Conservation (phyloP, 2,329 filamentous ascomycete species). For the Monosporascus sp. region DNA sequence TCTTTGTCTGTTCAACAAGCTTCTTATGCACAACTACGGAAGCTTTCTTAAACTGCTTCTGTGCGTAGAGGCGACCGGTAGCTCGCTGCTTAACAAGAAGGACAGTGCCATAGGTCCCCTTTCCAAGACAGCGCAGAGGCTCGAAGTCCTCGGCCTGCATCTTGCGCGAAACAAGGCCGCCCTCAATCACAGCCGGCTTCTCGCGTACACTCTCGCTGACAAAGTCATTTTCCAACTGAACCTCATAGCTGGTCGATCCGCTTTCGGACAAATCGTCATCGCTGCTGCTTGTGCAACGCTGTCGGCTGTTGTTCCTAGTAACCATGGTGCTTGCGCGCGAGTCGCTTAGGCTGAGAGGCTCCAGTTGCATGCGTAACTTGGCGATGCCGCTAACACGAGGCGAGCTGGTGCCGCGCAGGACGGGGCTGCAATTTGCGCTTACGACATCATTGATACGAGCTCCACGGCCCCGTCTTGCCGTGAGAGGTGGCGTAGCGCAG, state of each 20-base stretch:
- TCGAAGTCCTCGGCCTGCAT: conserved; percentile 92
- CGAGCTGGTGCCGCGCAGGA: conserved; percentile 47
- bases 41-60: conserved; percentile 98
- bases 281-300: conserved; percentile 51
- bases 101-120: conserved; percentile 94
- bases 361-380: conserved; percentile 74
- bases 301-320: conserved; percentile 49
- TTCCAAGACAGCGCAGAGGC: conserved; percentile 84
- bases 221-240: conserved; percentile 80
- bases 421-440: conserved; percentile 59
- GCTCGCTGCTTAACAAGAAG: conserved; percentile 83
- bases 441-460: conserved; percentile 50
- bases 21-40: conserved; percentile 93
- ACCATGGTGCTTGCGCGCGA: conserved; percentile 51
- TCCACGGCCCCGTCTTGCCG: conserved; percentile 33
- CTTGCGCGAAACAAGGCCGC: conserved; percentile 60
- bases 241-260: conserved; percentile 70
- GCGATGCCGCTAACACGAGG: conserved; percentile 69
- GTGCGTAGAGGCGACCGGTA: conserved; percentile 87
- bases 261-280: conserved; percentile 67
- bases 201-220: conserved; percentile 59
- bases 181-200: conserved; percentile 40
- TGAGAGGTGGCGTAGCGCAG: conserved; percentile 33
- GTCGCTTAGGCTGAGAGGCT: conserved; percentile 64
- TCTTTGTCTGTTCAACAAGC: conserved; percentile 94